Conservation (phyloP, 2,329 filamentous ascomycete species). For the Fusarium sp. region DNA sequence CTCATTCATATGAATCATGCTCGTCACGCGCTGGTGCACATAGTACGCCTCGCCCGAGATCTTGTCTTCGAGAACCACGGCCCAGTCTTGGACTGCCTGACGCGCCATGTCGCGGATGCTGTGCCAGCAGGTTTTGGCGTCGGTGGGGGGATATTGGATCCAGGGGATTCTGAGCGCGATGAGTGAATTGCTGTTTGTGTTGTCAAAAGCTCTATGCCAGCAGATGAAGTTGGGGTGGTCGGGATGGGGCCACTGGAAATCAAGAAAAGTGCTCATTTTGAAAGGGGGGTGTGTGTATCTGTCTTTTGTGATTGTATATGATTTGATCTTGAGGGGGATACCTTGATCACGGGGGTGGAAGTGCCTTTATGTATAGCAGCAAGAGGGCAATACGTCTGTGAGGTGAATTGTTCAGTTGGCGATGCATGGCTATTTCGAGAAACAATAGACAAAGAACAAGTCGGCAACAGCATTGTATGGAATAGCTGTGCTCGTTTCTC, state of each 20-base stretch:
- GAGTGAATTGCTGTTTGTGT: slow-evolving; percentile 11
- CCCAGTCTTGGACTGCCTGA: slow-evolving; percentile 7
- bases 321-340: neutral
- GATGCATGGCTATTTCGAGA: neutral
- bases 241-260: slow-evolving; percentile 18
- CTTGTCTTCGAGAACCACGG: neutral
- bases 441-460: neutral
- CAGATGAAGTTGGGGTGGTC: slow-evolving; percentile 7
- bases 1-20: slow-evolving; percentile 20
- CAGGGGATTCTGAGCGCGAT: slow-evolving; percentile 19
- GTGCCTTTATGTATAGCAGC: neutral
- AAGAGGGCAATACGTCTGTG: no score
- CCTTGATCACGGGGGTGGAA: no score
- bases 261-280: slow-evolving; percentile 7
- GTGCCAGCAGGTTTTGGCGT: slow-evolving; percentile 1
- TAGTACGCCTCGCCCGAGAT: slow-evolving; percentile 5
- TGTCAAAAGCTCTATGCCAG: slow-evolving; percentile 13
- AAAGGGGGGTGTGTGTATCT: neutral
- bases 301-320: neutral
- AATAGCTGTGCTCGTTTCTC: neutral
- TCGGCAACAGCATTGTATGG: neutral
- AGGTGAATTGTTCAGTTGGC: neutral
- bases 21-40: slow-evolving; percentile 9
- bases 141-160: slow-evolving; percentile 15
- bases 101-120: slow-evolving; percentile 6